Percentiles rank a stretch among this genome's conserved stretches.
phyloP scores from a whole-genome alignment of 176 grass and related monocot species.

The Alopecurus myosuroides region DNA sequence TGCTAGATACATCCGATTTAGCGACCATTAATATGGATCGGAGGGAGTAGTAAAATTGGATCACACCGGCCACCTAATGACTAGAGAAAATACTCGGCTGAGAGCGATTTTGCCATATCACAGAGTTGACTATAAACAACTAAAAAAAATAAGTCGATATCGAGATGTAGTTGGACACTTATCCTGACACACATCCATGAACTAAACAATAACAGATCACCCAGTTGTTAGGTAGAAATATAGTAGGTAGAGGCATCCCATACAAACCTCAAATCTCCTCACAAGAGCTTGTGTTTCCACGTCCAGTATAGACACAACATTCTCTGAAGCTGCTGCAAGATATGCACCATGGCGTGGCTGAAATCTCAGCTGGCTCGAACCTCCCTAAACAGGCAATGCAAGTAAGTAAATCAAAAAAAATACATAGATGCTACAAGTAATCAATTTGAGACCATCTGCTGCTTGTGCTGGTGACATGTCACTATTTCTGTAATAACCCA shows the following conservation, averaged over 20 bases:
- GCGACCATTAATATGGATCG: too few species aligned
- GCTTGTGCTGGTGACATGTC: not conserved
- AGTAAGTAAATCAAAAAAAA: conserved; percentile 23
- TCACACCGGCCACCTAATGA: not conserved
- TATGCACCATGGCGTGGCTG: conserved; percentile 63
- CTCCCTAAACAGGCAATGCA: conserved; percentile 48
- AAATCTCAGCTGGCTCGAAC: conserved; percentile 85
- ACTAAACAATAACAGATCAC: not conserved
- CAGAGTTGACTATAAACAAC: not conserved
- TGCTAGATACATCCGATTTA: too few species aligned
- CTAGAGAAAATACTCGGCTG: not conserved
- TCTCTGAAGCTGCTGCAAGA: conserved; percentile 73
- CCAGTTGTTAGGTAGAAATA: not conserved
- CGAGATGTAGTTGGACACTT: not conserved
- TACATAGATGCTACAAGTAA: not conserved
- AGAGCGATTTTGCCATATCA: not conserved
- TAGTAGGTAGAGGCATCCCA: not conserved
- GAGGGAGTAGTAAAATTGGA: not conserved
- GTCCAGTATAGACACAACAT: conserved; percentile 73
- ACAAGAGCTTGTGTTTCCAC: conserved; percentile 72
- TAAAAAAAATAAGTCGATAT: not conserved
- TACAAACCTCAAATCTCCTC: conserved; percentile 49
- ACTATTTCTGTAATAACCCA: not conserved
- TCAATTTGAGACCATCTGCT: conserved; percentile 6
- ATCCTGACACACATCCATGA: not conserved